Conservation (phyloP, 345 rosid species). For the Citrus medica region DNA sequence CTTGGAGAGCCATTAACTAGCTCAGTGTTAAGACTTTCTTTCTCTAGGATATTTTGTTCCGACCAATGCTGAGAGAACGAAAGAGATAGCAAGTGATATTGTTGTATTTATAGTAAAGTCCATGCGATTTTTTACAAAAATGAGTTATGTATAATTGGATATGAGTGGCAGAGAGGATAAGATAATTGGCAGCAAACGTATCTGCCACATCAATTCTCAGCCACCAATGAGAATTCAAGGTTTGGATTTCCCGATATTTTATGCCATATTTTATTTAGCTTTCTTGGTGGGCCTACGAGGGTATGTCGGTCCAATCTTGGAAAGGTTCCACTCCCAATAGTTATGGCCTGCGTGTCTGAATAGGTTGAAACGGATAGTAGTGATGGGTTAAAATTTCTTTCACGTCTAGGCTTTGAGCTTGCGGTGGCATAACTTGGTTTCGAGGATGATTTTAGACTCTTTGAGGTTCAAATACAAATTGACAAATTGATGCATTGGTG, state of each 20-base stretch:
- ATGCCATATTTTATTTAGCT: neutral
- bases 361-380: conserved; percentile 14
- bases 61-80: neutral
- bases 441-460: neutral
- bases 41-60: neutral
- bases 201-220: conserved; percentile 42
- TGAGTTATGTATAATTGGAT: conserved; percentile 9
- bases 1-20: conserved; percentile 60
- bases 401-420: neutral
- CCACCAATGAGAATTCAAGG: conserved; percentile 50
- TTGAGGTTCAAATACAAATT: neutral
- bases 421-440: neutral
- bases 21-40: neutral
- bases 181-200: conserved; percentile 40
- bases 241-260: conserved; percentile 54
- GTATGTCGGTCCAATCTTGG: conserved; percentile 28
- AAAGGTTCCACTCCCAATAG: conserved; percentile 17
- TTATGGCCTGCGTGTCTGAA: conserved; percentile 23
- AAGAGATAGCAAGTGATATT: conserved; percentile 21
- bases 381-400: neutral
- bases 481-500: too few species aligned
- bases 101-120: conserved; percentile 16
- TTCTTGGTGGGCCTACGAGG: conserved; percentile 6
- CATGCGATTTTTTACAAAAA: neutral
- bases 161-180: conserved; percentile 41